Percentiles rank a stretch among this genome's conserved stretches.
Conservation (phyloP, 257 asterid genomes). For the Agastache rugosa region DNA sequence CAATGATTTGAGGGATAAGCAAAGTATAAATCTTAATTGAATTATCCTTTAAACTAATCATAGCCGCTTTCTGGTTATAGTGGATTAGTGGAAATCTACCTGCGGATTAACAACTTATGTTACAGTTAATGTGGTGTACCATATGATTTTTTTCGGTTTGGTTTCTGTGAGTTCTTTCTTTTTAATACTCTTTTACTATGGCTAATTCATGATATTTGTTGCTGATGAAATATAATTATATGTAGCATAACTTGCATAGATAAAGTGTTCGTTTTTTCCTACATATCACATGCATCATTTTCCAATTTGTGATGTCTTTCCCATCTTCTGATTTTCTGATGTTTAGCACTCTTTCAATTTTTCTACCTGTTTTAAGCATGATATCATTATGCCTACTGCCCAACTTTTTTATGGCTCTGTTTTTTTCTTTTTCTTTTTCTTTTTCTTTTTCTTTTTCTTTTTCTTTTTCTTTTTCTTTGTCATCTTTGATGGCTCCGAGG, state of each 20-base stretch:
- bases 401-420: neutral
- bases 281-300: constrained; percentile 1
- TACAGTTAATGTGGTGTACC: neutral
- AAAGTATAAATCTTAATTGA: neutral
- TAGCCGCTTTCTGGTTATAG: constrained; percentile 10
- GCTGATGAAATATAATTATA: neutral
- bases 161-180: neutral
- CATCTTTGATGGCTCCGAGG: neutral
- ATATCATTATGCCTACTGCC: neutral
- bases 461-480: neutral
- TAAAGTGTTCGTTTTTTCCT: neutral
- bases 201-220: neutral
- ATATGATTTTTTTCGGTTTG: neutral
- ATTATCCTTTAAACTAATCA: neutral
- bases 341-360: neutral
- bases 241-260: neutral
- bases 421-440: neutral
- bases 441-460: no score
- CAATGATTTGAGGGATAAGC: neutral
- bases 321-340: neutral
- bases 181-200: neutral
- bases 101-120: neutral
- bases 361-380: neutral
- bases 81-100: neutral
- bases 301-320: constrained; percentile 21